Percentiles rank a stretch among this genome's conserved stretches.
These are phyloP conservation scores for Fusarium oxysporum DNA, from an alignment of 2,329 filamentous ascomycete species.

Conservation along the genomic window DNA sequence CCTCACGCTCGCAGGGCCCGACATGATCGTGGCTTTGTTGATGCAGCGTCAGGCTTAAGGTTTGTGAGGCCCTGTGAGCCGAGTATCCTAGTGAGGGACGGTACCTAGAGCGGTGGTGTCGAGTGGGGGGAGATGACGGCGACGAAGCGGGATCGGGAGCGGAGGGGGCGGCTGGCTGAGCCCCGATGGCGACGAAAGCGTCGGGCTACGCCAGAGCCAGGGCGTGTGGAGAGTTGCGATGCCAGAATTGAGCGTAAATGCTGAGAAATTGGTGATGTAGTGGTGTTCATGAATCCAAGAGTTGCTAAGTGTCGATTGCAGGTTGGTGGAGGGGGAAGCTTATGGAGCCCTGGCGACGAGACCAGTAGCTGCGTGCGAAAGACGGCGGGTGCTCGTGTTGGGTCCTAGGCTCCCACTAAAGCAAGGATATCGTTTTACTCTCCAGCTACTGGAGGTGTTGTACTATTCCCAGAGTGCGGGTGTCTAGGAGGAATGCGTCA, in stretches of 20 bases:
- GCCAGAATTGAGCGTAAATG: conserved; percentile 30
- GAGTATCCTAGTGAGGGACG: conserved; percentile 20
- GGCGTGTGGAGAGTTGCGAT: conserved; percentile 22
- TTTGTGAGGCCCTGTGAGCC: conserved; percentile 24
- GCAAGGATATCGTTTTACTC: conserved; percentile 10
- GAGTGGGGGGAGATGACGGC: conserved; percentile 39
- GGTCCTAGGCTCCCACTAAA: conserved; percentile 30
- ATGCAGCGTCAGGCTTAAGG: conserved; percentile 10
- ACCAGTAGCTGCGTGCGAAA: conserved; percentile 17
- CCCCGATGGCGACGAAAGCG: conserved; percentile 40
- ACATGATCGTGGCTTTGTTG: conserved; percentile 39
- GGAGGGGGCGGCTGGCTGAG: conserved; percentile 37
- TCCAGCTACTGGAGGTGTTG: neutral
- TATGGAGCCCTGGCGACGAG: conserved; percentile 17
- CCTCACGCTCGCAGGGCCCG: conserved; percentile 72
- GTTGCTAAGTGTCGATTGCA: conserved; percentile 22
- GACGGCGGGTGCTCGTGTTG: conserved; percentile 18
- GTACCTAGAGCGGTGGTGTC: conserved; percentile 36
- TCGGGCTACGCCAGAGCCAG: conserved; percentile 37
- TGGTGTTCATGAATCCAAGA: conserved; percentile 42
- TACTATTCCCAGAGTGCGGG: conserved; percentile 8
- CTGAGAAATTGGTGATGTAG: conserved; percentile 36
- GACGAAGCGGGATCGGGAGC: conserved; percentile 29
- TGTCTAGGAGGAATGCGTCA: conserved; percentile 24
- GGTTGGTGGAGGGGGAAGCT: conserved; percentile 26